phyloP scores from a whole-genome alignment of 2,329 filamentous ascomycete species.

The Colletotrichum higginsianum region DNA sequence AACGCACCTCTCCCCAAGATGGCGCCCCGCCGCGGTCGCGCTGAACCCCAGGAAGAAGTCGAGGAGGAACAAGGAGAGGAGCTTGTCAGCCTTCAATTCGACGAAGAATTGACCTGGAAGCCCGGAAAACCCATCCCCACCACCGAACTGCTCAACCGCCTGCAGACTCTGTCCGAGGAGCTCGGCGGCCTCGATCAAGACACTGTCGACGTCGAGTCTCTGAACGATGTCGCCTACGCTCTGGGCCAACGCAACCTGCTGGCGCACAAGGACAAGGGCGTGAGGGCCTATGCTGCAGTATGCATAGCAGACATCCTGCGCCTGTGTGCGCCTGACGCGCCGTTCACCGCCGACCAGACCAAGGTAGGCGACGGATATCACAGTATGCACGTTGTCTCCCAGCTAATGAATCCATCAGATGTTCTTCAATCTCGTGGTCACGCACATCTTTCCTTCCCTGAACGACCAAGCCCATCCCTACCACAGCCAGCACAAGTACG shows the following conservation, averaged over 20 bases:
- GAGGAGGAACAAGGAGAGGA: conserved; percentile 43
- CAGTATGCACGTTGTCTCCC: not conserved
- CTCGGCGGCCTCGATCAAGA: conserved; percentile 90
- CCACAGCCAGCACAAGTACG: conserved; percentile 93
- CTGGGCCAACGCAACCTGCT: conserved; percentile 86
- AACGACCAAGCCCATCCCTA: conserved; percentile 91
- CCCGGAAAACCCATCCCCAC: conserved; percentile 91
- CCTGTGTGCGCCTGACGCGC: conserved; percentile 94
- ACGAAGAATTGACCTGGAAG: conserved; percentile 90
- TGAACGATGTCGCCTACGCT: conserved; percentile 87
- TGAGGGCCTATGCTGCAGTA: conserved; percentile 89
- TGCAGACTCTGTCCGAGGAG: conserved; percentile 87
- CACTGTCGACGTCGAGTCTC: conserved; percentile 84
- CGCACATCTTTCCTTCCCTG: conserved; percentile 85
- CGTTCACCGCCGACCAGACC: conserved; percentile 89
- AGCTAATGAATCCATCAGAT: conserved; percentile 70
- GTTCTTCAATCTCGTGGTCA: conserved; percentile 92
- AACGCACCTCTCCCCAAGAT: conserved; percentile 25
- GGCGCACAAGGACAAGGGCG: conserved; percentile 92
- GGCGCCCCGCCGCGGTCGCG: conserved; percentile 42
- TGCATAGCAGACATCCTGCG: conserved; percentile 95
- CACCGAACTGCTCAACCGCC: conserved; percentile 83
- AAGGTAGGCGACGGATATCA: conserved; percentile 73
- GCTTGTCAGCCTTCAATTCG: conserved; percentile 76
- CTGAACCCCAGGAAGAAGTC: conserved; percentile 40